Conservation (phyloP, 2,329 filamentous ascomycete species). For the Colletotrichum tamarilloi region DNA sequence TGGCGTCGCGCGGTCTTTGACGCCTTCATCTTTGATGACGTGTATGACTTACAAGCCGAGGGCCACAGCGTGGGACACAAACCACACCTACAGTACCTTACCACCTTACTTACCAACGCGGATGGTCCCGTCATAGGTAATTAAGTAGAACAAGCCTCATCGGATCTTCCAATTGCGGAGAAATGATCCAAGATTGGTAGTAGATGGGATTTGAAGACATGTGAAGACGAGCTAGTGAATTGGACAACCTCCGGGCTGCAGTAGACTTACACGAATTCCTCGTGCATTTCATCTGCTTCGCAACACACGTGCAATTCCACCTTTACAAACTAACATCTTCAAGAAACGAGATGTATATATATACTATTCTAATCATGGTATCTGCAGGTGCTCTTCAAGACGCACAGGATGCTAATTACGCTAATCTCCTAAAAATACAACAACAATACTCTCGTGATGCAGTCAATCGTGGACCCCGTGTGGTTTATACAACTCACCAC, state of each 20-base stretch:
- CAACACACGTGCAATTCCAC: not conserved
- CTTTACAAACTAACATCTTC: not conserved
- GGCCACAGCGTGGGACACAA: conserved; percentile 2
- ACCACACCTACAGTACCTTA: not conserved
- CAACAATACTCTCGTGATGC: conserved; percentile 1
- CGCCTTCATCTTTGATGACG: conserved; percentile 35
- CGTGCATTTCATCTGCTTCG: not conserved
- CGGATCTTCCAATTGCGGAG: conserved; percentile 3
- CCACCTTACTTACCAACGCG: not conserved
- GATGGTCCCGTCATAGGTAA: conserved; percentile 2
- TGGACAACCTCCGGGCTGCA: too few relatives aligned
- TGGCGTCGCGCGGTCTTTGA: conserved; percentile 20
- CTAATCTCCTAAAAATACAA: not conserved
- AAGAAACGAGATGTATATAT: not conserved
- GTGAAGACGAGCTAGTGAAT: conserved; percentile 2
- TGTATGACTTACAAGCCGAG: conserved; percentile 29
- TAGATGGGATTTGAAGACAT: not conserved
- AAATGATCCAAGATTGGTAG: not conserved
- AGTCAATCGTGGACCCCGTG: not conserved
- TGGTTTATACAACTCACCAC: not conserved
- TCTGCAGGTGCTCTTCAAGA: conserved; percentile 3
- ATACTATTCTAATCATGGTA: conserved; percentile 13
- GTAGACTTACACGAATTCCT: not conserved
- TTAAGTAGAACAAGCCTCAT: not conserved
- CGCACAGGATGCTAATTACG: conserved; percentile 21